Percentiles rank a stretch among this genome's conserved stretches.
These are phyloP conservation scores for Rutstroemia sp. DNA, from an alignment of 2,329 filamentous ascomycete genomes.

Conservation along the genomic window DNA sequence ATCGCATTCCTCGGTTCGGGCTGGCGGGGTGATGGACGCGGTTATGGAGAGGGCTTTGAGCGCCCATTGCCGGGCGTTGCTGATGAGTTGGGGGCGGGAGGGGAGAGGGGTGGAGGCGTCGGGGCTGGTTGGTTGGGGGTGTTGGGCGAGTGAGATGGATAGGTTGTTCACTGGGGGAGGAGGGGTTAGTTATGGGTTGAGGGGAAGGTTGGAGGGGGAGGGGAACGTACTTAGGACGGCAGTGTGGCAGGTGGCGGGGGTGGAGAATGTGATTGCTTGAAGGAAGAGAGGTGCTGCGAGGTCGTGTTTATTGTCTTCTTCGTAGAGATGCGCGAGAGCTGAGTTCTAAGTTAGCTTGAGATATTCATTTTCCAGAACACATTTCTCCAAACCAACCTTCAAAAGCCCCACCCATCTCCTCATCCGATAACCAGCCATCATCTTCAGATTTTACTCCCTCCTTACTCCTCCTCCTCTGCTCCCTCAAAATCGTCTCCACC, in stretches of 20 bases:
- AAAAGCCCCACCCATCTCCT: constrained; percentile 66
- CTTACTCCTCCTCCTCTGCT: constrained; percentile 48
- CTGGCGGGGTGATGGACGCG: constrained; percentile 54
- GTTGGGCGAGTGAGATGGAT: background rate
- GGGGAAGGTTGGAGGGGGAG: background rate
- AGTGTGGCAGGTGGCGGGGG: constrained; percentile 62
- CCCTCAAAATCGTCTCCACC: constrained; percentile 70
- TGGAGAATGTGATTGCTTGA: constrained; percentile 68
- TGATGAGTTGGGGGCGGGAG: constrained; percentile 54
- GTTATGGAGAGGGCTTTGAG: constrained; percentile 65
- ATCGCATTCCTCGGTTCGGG: constrained; percentile 73
- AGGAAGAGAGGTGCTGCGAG: constrained; percentile 81
- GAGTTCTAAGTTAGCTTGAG: constrained; percentile 25
- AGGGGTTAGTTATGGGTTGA: background rate
- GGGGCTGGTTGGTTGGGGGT: constrained; percentile 26
- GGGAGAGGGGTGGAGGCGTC: constrained; percentile 33
- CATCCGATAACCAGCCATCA: constrained; percentile 61
- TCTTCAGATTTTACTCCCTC: constrained; percentile 65
- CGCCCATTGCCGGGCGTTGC: constrained; percentile 71
- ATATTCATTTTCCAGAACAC: background rate
- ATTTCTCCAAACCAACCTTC: constrained; percentile 43
- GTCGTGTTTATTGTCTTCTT: constrained; percentile 65
- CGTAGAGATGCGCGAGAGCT: constrained; percentile 72
- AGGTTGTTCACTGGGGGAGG: background rate
- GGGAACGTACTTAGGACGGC: constrained; percentile 61